phyloP scores from a whole-genome alignment of 768 basidiomycete genomes.

The Tricholoma furcatifolium region DNA sequence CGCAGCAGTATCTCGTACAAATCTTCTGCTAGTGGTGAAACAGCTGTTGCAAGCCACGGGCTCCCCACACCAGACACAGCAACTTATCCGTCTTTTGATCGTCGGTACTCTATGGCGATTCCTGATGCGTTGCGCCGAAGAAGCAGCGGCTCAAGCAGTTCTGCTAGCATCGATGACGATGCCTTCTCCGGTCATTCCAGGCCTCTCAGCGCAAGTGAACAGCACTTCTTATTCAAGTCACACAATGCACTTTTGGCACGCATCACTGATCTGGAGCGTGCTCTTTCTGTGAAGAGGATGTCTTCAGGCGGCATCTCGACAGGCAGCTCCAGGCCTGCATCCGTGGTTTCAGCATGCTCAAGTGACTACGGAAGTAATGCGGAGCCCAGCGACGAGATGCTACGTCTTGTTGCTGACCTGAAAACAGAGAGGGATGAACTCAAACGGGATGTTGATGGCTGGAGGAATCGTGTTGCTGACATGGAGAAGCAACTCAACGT shows the following conservation, averaged over 20 bases:
- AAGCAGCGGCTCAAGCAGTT: constrained; percentile 27
- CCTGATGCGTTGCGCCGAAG: constrained; percentile 28
- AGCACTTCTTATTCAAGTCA: constrained; percentile 83
- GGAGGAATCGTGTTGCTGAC: constrained; percentile 75
- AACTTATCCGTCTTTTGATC: constrained; percentile 48
- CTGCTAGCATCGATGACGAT: constrained; percentile 37
- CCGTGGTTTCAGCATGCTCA: constrained; percentile 45
- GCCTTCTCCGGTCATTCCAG: constrained; percentile 41
- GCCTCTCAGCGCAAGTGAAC: constrained; percentile 70
- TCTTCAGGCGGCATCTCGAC: constrained; percentile 31
- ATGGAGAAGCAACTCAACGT: constrained; percentile 69
- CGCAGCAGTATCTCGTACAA: constrained; percentile 81
- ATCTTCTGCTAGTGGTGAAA: constrained; percentile 45
- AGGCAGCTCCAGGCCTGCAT: constrained; percentile 48
- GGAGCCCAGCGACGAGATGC: constrained; percentile 76
- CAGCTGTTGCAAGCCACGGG: constrained; percentile 33
- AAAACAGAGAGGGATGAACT: constrained; percentile 90
- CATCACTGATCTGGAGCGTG: constrained; percentile 78
- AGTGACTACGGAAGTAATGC: constrained; percentile 29
- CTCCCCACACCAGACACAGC: constrained; percentile 78
- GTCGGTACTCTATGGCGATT: constrained; percentile 32
- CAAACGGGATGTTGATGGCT: constrained; percentile 84
- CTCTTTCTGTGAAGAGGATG: constrained; percentile 45
- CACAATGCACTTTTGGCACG: constrained; percentile 81
- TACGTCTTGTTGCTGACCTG: constrained; percentile 70